Conservation (phyloP, 1,284 basidiomycete genomes). For the Austroboletus niveus region DNA sequence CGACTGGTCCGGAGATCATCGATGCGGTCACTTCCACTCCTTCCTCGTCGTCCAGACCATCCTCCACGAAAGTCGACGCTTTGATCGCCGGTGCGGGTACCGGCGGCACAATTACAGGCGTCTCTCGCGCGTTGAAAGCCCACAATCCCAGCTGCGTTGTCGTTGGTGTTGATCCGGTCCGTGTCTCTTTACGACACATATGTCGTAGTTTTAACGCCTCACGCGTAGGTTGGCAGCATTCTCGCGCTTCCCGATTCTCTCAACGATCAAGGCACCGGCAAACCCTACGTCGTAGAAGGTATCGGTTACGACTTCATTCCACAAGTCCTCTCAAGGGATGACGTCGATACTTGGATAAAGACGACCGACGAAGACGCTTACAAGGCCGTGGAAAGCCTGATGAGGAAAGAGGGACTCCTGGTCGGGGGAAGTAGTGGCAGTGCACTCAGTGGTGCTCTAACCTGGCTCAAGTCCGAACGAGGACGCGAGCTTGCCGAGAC, state of each 20-base stretch:
- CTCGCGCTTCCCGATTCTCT: slow-evolving; percentile 72
- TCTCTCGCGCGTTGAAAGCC: slow-evolving; percentile 76
- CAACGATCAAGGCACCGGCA: slow-evolving; percentile 53
- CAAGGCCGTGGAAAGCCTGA: slow-evolving; percentile 71
- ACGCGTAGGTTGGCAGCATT: slow-evolving; percentile 75
- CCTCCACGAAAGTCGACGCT: slow-evolving; percentile 76
- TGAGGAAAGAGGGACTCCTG: slow-evolving; percentile 85
- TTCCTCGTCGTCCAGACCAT: slow-evolving; percentile 51
- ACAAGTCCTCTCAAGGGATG: slow-evolving; percentile 66
- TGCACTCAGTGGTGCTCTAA: slow-evolving; percentile 74
- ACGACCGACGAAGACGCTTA: slow-evolving; percentile 83
- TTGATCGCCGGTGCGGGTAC: slow-evolving; percentile 92
- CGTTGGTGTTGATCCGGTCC: slow-evolving; percentile 89
- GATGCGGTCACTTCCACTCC: slow-evolving; percentile 65
- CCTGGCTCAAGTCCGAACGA: slow-evolving; percentile 71
- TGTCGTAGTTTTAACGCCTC: neutral
- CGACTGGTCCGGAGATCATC: slow-evolving; percentile 89
- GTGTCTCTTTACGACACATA: slow-evolving; percentile 25
- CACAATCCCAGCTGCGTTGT: slow-evolving; percentile 72
- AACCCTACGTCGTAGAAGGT: slow-evolving; percentile 84
- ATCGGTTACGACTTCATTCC: slow-evolving; percentile 96
- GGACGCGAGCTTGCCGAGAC: slow-evolving; percentile 70
- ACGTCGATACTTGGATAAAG: slow-evolving; percentile 83
- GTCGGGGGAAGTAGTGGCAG: slow-evolving; percentile 93
- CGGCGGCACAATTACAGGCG: slow-evolving; percentile 90